phyloP scores from a whole-genome alignment of 805 yeast genomes.

The Lipomyces lipofer region DNA sequence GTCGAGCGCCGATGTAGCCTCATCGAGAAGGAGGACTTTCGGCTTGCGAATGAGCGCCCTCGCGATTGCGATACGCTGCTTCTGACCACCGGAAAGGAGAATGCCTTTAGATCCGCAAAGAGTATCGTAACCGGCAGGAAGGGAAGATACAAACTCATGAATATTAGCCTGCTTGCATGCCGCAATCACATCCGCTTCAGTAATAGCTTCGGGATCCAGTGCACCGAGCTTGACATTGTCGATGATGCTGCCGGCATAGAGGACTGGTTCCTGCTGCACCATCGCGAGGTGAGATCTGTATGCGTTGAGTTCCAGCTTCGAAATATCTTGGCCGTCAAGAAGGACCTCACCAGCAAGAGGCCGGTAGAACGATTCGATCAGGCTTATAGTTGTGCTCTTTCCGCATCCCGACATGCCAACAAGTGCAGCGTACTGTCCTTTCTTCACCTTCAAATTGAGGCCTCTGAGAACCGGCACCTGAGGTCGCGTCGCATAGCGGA shows the following conservation, averaged over 20 bases:
- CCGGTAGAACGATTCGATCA: constrained; percentile 56
- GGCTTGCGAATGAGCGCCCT: constrained; percentile 61
- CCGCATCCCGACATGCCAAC: constrained; percentile 80
- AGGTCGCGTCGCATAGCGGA: constrained; percentile 38
- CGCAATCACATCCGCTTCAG: constrained; percentile 42
- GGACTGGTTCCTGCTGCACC: constrained; percentile 57
- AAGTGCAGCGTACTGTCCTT: constrained; percentile 82
- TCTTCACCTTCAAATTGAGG: constrained; percentile 48
- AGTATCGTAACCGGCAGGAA: constrained; percentile 56
- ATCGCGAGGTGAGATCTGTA: constrained; percentile 57
- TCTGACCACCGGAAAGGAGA: constrained; percentile 68
- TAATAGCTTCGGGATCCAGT: constrained; percentile 36
- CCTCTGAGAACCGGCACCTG: constrained; percentile 35
- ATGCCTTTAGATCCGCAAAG: constrained; percentile 51
- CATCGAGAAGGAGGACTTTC: constrained; percentile 56
- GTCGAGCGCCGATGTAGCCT: constrained; percentile 56
- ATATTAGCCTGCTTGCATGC: constrained; percentile 57
- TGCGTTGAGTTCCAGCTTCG: constrained; percentile 49
- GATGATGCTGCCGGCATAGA: constrained; percentile 75
- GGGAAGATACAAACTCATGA: constrained; percentile 48
- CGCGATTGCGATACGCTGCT: constrained; percentile 64
- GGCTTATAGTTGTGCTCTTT: constrained; percentile 48
- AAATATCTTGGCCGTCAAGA: constrained; percentile 55
- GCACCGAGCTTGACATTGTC: constrained; percentile 62
- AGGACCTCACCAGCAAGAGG: constrained; percentile 50